A percentile compares a stretch with the other conserved stretches of the same genome.
These are phyloP conservation scores for Citrus mangshanensis DNA, from an alignment of 345 rosid genomes.

Conservation along the genomic window DNA sequence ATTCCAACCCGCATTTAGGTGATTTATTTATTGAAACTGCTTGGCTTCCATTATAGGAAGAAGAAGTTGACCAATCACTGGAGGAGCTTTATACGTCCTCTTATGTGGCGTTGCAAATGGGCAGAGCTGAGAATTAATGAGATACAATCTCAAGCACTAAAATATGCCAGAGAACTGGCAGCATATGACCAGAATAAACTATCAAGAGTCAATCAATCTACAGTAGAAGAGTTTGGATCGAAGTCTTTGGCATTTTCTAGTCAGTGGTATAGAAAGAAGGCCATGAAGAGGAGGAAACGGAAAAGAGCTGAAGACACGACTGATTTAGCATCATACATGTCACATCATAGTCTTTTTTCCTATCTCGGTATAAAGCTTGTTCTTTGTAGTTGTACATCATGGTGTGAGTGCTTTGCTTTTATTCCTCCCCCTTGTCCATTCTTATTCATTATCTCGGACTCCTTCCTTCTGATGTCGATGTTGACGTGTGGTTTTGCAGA, in stretches of 20 bases:
- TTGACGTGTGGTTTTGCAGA: conserved; percentile 41
- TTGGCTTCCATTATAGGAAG: conserved; percentile 42
- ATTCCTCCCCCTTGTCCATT: neutral
- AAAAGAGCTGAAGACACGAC: conserved; percentile 64
- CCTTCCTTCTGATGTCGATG: neutral
- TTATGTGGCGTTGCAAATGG: conserved; percentile 97
- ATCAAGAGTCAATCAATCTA: conserved; percentile 36
- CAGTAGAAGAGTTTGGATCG: conserved; percentile 53
- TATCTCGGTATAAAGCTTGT: conserved; percentile 50
- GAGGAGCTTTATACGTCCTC: conserved; percentile 73
- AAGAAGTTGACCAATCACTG: conserved; percentile 84
- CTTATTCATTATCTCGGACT: neutral
- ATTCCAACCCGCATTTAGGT: neutral
- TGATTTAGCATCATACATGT: conserved; percentile 53
- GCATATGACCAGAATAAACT: conserved; percentile 44
- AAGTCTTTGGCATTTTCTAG: conserved; percentile 68
- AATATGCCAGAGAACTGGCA: conserved; percentile 56
- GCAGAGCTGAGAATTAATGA: conserved; percentile 68
- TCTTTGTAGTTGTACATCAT: conserved; percentile 11
- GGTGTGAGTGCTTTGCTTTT: conserved; percentile 3
- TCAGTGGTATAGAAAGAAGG: conserved; percentile 48
- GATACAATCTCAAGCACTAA: conserved; percentile 59
- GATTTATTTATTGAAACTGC: neutral
- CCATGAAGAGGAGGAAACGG: conserved; percentile 67
- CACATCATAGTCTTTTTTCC: conserved; percentile 64